phyloP scores from a whole-genome alignment of 192 early-diverging fungal species.

The Allomyces macrogynus region DNA sequence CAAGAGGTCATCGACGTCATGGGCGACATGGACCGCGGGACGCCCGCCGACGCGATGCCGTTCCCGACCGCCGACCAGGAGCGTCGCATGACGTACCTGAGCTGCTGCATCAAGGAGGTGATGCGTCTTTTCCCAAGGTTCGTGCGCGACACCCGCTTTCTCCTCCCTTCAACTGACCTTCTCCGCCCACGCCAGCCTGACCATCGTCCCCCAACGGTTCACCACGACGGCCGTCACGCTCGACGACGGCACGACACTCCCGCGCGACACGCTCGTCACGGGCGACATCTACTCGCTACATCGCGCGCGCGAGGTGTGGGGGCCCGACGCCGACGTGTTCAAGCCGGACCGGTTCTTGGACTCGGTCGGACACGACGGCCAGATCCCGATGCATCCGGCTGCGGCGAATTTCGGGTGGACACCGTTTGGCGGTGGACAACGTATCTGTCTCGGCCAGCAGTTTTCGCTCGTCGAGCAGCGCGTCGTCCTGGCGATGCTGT shows the following conservation, averaged over 20 bases:
- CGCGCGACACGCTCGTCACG: slow-evolving; percentile 15
- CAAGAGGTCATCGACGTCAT: slow-evolving; percentile 23
- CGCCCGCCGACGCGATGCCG: neutral
- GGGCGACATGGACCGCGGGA: slow-evolving; percentile 24
- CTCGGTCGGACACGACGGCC: slow-evolving; percentile 2
- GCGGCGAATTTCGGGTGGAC: slow-evolving; percentile 2
- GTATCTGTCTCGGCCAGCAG: slow-evolving; percentile 7
- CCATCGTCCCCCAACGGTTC: neutral
- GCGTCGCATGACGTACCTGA: neutral
- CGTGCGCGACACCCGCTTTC: no score
- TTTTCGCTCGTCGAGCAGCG: slow-evolving; percentile 7
- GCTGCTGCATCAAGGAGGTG: neutral
- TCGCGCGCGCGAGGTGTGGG: slow-evolving; percentile 17
- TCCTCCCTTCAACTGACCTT: slow-evolving; percentile 2
- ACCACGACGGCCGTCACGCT: slow-evolving; percentile 1
- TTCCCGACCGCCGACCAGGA: neutral
- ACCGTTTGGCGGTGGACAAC: slow-evolving; percentile 6
- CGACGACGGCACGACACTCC: slow-evolving; percentile 15
- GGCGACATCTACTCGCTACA: slow-evolving; percentile 18
- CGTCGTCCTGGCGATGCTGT: slow-evolving; percentile 5
- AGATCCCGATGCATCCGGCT: neutral
- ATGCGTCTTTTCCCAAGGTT: neutral
- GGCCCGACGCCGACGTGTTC: slow-evolving; percentile 20
- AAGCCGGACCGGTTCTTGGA: slow-evolving; percentile 24
- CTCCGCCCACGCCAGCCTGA: neutral